Conservation (phyloP, 2,329 filamentous ascomycete genomes). For the Trichoderma citrinoviride region DNA sequence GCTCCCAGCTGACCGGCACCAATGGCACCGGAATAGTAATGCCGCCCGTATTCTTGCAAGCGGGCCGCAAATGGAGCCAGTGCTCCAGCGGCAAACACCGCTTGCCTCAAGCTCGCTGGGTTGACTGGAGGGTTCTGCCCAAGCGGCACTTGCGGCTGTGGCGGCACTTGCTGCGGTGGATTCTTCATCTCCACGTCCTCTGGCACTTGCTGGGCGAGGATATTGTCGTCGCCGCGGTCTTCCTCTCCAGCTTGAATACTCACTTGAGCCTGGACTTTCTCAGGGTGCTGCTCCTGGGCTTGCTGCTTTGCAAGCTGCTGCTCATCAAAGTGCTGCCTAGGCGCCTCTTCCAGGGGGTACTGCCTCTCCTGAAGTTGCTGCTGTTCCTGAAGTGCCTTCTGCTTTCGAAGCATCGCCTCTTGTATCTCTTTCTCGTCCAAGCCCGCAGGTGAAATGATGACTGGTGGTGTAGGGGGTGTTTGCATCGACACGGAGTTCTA, state of each 20-base stretch:
- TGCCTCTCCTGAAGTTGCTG: background rate
- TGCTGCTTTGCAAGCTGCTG: background rate
- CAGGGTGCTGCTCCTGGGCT: background rate
- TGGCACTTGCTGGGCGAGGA: background rate
- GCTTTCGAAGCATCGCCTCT: background rate
- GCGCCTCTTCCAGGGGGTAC: too few species aligned
- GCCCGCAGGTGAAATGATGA: background rate
- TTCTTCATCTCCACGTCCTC: background rate
- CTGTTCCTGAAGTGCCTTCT: background rate
- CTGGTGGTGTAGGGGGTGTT: background rate
- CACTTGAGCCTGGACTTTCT: background rate
- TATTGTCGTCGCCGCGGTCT: background rate
- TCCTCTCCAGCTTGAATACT: background rate
- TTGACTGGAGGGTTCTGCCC: background rate
- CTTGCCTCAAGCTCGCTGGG: background rate
- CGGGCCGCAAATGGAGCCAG: background rate
- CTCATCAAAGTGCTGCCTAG: background rate
- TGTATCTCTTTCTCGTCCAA: background rate
- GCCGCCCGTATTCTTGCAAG: background rate
- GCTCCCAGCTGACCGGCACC: too few species aligned
- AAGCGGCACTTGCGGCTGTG: background rate
- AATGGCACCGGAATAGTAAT: background rate
- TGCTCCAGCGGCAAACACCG: background rate
- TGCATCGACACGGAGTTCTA: slow-evolving; percentile 3
- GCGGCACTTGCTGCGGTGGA: background rate